Evolutionary conservation across 345 rosid genomes (phyloP), one percentile per base, ranked within the genome.

Genomic region (Rhodamnia rubescens): DNA sequence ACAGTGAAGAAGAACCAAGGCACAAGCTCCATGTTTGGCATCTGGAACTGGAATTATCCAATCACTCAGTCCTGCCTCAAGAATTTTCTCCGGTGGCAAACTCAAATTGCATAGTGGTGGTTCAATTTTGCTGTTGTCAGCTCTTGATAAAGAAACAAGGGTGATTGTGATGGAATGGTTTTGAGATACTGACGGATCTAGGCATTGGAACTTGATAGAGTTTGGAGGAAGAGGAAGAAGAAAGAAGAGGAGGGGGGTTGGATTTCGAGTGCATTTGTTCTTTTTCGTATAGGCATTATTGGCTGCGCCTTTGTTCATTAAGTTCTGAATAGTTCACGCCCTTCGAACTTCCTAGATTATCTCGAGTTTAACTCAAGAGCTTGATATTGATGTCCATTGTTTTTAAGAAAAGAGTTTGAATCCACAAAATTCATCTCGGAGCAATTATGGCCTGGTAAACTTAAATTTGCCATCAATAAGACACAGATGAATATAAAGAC

Each of bases 181-280:
- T 20, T 69, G 20, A 18, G 18, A 69, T 64, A 32, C 16, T 69
- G 78, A 36, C 36, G 78, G 36, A 32, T 69, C 78, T 69, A 36
- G 47, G 78, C 47, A 69, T 32, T 69, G 47, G 44, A 16, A 24
- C 44, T 69, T 18, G 24, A 18, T 69, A 11, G 78, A 69, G 44
- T 15, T 61, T 61, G 74, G 74, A 40, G 42, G 42, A 40, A 58
- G n/a, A n/a, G 0, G 20, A n/a, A 11, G 69, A 59, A 0, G 16
- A 18, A n/a, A 0, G 16, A 15, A 36, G 13, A 0, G 21, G 11
- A 6, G 18, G 53, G 21, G 7, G 21, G 3, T 13, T 20, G 29
- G 15, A 61, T 61, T 27, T 61, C 18, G 42, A 61, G 32, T 22
- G 7, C 36, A 1, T 59, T 20, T 61, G 32, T 61, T 61, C 74